phyloP scores from a whole-genome alignment of 495 filamentous ascomycete species.

The Parachaetomium inaequale region DNA sequence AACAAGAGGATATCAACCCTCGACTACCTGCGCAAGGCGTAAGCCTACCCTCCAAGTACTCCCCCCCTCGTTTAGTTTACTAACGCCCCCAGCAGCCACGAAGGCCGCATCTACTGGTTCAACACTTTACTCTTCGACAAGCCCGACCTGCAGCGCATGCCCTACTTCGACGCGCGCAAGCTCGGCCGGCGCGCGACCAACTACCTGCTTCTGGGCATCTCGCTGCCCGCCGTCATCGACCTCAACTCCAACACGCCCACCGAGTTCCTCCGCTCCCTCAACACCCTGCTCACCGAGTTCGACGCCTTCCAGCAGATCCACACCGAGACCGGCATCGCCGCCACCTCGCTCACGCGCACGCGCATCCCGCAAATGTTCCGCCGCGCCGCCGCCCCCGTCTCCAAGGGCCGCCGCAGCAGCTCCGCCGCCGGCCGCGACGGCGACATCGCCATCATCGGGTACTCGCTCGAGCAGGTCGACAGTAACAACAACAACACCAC shows the following conservation, averaged over 20 bases:
- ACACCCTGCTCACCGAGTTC: constrained; percentile 84
- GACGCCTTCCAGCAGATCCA: constrained; percentile 87
- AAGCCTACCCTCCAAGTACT: constrained; percentile 18
- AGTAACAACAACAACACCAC: constrained; percentile 21
- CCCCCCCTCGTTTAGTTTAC: constrained; percentile 8
- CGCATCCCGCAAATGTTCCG: constrained; percentile 89
- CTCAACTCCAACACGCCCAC: constrained; percentile 68
- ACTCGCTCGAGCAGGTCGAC: constrained; percentile 27
- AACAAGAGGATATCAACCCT: constrained; percentile 95
- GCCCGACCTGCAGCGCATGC: constrained; percentile 70
- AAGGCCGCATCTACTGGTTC: constrained; percentile 95
- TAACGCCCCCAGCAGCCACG: constrained; percentile 58
- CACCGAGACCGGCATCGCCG: constrained; percentile 65
- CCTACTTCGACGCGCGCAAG: constrained; percentile 79
- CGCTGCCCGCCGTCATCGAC: constrained; percentile 83
- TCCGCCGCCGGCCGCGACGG: constrained; percentile 42
- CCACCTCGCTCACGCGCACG: constrained; percentile 69
- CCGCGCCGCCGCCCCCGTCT: constrained; percentile 46
- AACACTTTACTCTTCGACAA: constrained; percentile 91
- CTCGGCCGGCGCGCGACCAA: constrained; percentile 83
- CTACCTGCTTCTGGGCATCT: constrained; percentile 88
- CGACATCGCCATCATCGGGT: neutral
- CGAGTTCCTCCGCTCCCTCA: constrained; percentile 85
- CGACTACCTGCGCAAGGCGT: constrained; percentile 90
- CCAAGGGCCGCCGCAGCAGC: constrained; percentile 68